Base-by-base conservation (phyloP, 179 eudicot genomes). In the Carnegiea gigantea region DNA sequence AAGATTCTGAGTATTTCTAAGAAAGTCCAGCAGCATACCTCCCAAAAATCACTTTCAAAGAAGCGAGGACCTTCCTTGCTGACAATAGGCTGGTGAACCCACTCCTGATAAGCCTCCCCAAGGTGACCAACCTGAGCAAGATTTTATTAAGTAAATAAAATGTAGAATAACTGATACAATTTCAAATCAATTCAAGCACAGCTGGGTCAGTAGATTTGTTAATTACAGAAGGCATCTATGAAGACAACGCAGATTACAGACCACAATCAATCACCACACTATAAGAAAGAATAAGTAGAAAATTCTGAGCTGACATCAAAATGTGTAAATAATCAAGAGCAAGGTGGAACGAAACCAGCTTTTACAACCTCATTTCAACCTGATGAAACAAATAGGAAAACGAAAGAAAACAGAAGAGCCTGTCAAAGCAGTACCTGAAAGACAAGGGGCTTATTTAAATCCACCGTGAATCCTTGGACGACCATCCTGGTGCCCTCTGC, bases 21-120 rank as follows among this genome's bases (percentile, higher is more conserved):
- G 21, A 60, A 75, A 33, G 5, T 46, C 2, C 9, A 67, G 60
- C 36, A 48, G 36, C 82, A 49, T 92, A 94, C 99, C 98, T 96
- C 99, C 94, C 91, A 88, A 82, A 94, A 86, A 59, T 96, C 93
- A 84, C 90, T 96, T 86, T 77, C 88, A 68, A 96, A 96, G 83
- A 95, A 94, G 46, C 99, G 97, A 83, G 99, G 99, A 76, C 99
- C 97, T 92, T 94, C 99, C 91, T 92, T 92, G 92, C 94, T 87
- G 71, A 91, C 95, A 86, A 95, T 94, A 73, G 99, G 97, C 84
- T 92, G 92, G 89, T 95, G 98, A 81, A 95, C 92, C 99, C 99
- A 95, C 79, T 94, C 97, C 78, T 95, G 92, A 83, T 95, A 95
- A 84, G 81, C 88, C 85, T 95, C 97, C 82, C 97, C 98, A 85